Percentiles rank a stretch among this genome's conserved stretches.
These are phyloP conservation scores for Conticribra weissflogii DNA, from an alignment of 108 stramenopile species.

Conservation along the genomic window DNA sequence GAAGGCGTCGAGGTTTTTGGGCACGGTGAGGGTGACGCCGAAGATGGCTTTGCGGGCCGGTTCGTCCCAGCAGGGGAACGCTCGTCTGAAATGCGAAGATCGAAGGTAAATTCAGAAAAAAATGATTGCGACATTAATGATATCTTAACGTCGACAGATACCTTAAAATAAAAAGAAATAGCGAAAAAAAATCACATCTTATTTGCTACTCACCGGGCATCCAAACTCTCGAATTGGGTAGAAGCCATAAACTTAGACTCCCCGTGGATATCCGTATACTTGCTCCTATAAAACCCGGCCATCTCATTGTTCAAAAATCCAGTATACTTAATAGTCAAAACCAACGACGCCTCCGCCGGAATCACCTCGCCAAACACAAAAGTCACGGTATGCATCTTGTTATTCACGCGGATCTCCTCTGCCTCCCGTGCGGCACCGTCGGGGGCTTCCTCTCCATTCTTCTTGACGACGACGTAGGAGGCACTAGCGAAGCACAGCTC, in stretches of 20 bases:
- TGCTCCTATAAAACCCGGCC: conserved; percentile 94
- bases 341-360: conserved; percentile 43
- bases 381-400: conserved; percentile 76
- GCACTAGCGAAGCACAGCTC: conserved; percentile 81
- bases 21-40: conserved; percentile 77
- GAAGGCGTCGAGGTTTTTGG: conserved; percentile 81
- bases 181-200: no score
- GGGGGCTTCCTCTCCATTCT: no score
- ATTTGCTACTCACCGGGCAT: conserved; percentile 81
- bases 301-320: conserved; percentile 95
- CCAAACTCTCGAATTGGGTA: conserved; percentile 97
- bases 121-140: no score
- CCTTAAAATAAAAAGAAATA: no score
- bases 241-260: conserved; percentile 87
- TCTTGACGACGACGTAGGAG: conserved; percentile 32
- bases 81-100: conserved; percentile 47
- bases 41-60: conserved; percentile 95
- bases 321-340: conserved; percentile 65
- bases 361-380: conserved; percentile 70
- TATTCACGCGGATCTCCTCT: conserved; percentile 58
- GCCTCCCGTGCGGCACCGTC: conserved; percentile 24
- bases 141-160: no score
- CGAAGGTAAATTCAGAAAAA: background rate
- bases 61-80: conserved; percentile 98
- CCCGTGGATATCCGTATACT: conserved; percentile 88